Conservation (phyloP, 495 filamentous ascomycete genomes). For the Talaromyces thailandensis region DNA sequence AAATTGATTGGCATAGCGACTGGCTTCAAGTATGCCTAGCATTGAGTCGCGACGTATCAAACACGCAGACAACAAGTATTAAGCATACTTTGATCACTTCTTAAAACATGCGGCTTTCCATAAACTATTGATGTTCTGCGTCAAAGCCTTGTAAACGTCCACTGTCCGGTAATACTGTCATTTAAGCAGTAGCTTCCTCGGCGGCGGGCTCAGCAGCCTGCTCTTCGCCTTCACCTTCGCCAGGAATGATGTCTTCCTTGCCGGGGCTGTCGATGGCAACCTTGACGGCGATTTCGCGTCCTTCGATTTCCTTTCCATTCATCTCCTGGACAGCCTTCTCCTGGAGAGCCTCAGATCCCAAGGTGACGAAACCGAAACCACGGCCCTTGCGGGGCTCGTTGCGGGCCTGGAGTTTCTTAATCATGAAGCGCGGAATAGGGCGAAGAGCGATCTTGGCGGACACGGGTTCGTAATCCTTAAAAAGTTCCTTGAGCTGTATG, state of each 20-base stretch:
- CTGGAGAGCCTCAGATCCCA: conserved; percentile 90
- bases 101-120: conserved; percentile 5
- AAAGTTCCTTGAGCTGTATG: conserved; percentile 87
- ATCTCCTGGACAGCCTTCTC: conserved; percentile 94
- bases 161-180: conserved; percentile 8
- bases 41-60: conserved; percentile 5
- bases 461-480: conserved; percentile 75
- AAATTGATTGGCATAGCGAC: conserved; percentile 1
- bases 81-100: background rate
- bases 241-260: conserved; percentile 84
- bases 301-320: conserved; percentile 98
- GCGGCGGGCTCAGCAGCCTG: conserved; percentile 32
- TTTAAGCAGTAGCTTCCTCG: conserved; percentile 29
- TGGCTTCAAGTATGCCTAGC: background rate
- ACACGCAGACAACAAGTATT: conserved; percentile 6
- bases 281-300: conserved; percentile 98
- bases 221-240: conserved; percentile 37
- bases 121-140: conserved; percentile 4
- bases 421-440: conserved; percentile 98
- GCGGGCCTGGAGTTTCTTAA: conserved; percentile 97
- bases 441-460: conserved; percentile 97
- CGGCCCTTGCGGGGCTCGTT: conserved; percentile 98
- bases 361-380: conserved; percentile 96
- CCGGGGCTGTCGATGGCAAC: conserved; percentile 98
- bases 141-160: conserved; percentile 5